A percentile compares a stretch with the other conserved stretches of the same genome.
Evolutionary conservation across 2,329 filamentous ascomycete species (phyloP).

Genomic region (Neocatenulostroma microsporum): DNA sequence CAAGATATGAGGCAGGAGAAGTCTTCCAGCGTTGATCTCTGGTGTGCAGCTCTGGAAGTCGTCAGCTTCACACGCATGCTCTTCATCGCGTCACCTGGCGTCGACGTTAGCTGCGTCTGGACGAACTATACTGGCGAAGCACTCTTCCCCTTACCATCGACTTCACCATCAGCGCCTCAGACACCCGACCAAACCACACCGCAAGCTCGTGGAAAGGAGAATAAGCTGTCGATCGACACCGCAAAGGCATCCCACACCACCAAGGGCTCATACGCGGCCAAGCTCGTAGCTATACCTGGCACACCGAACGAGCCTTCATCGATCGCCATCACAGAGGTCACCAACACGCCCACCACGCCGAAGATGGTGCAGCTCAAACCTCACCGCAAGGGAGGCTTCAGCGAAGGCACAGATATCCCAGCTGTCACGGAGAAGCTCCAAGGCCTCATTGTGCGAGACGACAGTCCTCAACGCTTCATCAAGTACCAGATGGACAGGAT

Average conservation of each 20-base stretch:
- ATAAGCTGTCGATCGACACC: neutral
- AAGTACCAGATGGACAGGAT: constrained; percentile 21
- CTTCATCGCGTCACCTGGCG: constrained; percentile 15
- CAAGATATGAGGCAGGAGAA: no score
- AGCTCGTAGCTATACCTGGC: no score
- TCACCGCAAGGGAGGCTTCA: constrained; percentile 26
- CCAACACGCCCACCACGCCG: constrained; percentile 22
- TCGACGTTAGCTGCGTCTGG: no score
- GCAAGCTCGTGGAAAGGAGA: no score
- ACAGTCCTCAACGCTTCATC: constrained; percentile 18
- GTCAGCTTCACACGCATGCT: constrained; percentile 27
- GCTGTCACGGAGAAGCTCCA: constrained; percentile 20
- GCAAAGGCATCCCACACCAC: neutral
- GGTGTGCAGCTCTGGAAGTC: constrained; percentile 29
- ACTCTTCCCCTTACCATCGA: no score
- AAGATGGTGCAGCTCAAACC: constrained; percentile 25
- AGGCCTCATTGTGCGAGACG: constrained; percentile 13
- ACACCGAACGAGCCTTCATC: no score
- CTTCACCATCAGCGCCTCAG: neutral
- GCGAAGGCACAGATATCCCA: constrained; percentile 21
- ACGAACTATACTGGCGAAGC: no score
- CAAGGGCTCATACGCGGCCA: constrained; percentile 23
- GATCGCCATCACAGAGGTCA: constrained; percentile 21
- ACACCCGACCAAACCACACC: neutral
- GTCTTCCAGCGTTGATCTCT: constrained; percentile 30